Base-by-base conservation (phyloP, 1,284 basidiomycete genomes). In the Trametes pubescens region DNA sequence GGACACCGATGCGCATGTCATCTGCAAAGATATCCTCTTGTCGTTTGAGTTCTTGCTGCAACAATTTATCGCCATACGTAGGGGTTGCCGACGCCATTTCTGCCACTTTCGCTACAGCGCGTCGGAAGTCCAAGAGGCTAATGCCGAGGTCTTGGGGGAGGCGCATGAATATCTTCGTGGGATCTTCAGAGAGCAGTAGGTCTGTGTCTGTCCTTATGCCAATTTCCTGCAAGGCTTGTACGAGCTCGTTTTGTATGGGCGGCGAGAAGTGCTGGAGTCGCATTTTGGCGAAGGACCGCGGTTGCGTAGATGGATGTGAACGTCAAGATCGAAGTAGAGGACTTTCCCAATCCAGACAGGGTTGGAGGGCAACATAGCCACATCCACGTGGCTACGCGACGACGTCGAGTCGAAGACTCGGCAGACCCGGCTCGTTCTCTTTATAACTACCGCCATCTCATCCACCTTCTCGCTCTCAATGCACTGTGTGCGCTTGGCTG, bases 151-250 rank as follows among this genome's bases (percentile, higher is more conserved):
- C 83, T 9, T 76, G 68, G 26, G 88, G 84, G 24, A 91, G 76
- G 60, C 73, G 80, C 46, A 75, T 75, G 61, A 85, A 82, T 29
- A 90, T 76, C 22, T 86, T 82, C 53, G 81, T 71, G 4, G 80
- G 70, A 21, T 82, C 75, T 6, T 76, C 75, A 14, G 77, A 77
- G 70, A 89, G 88, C 7, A 92, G 70, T 29, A 92, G 73, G 65
- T 90, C 88, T 10, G 77, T 68, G 53, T 86, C 86, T 9, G 87
- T 88, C 65, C 75, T 80, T 59, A 91, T 84, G 14, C 83, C 85
- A 66, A 78, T 77, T 29, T 64, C 63, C 48, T 76, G 74, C 29
- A 84, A 72, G 4, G 72, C 72, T 24, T 72, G 64, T 18, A 83
- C 68, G 32, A 84, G 66, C 6, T 71, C 67, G 4, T 64, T 51